phyloP scores from a whole-genome alignment of 495 filamentous ascomycete genomes.

The Xylaria castorea region DNA sequence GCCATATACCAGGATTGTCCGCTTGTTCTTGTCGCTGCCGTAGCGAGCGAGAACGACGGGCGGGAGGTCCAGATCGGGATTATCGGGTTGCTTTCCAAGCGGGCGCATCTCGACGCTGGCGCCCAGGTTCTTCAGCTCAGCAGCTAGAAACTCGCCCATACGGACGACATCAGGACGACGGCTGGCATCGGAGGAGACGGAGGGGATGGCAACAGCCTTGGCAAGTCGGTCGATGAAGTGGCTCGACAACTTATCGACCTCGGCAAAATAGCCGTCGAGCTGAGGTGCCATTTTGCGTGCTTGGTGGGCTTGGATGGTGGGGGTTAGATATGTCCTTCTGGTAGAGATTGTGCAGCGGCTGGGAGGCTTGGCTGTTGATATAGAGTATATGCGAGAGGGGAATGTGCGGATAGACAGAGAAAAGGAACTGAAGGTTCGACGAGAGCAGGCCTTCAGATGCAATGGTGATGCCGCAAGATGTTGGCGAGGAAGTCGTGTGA shows the following conservation, averaged over 20 bases:
- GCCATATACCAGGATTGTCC: slow-evolving; percentile 94
- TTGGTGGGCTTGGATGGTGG: slow-evolving; percentile 56
- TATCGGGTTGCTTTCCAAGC: slow-evolving; percentile 88
- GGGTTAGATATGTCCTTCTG: slow-evolving; percentile 52
- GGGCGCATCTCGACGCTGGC: slow-evolving; percentile 83
- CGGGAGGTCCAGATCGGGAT: slow-evolving; percentile 87
- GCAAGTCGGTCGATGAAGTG: slow-evolving; percentile 91
- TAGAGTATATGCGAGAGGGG: background rate
- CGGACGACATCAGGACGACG: slow-evolving; percentile 88
- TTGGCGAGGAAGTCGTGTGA: slow-evolving; percentile 42
- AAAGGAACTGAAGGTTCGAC: background rate
- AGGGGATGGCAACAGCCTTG: slow-evolving; percentile 94
- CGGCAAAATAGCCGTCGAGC: slow-evolving; percentile 81
- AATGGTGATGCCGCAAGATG: slow-evolving; percentile 24
- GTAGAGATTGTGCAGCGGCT: background rate
- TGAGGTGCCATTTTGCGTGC: slow-evolving; percentile 80
- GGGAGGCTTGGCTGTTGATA: background rate
- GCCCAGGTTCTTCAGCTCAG: slow-evolving; percentile 81
- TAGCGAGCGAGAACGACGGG: slow-evolving; percentile 92
- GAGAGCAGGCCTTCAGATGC: slow-evolving; percentile 11
- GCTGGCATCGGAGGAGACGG: slow-evolving; percentile 87
- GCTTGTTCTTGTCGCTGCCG: slow-evolving; percentile 87
- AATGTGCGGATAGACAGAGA: slow-evolving; percentile 6
- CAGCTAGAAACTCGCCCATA: slow-evolving; percentile 92
- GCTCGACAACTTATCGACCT: slow-evolving; percentile 83